These are phyloP conservation scores for Fomitopsis pinicola DNA, from an alignment of 1,284 basidiomycete species.

Conservation along the genomic window DNA sequence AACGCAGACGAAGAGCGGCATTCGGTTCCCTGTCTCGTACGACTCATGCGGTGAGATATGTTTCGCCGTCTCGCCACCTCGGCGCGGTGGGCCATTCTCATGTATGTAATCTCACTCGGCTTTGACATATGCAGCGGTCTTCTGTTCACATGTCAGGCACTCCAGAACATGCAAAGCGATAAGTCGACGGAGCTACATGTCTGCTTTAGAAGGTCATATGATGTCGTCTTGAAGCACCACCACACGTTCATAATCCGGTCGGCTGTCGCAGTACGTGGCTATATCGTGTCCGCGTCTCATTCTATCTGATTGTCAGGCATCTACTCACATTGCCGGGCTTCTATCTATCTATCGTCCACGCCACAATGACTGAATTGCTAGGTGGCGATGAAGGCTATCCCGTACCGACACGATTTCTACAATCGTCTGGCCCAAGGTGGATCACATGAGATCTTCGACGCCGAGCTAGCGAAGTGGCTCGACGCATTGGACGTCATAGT, in stretches of 20 bases:
- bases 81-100: slow-evolving; percentile 16
- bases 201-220: slow-evolving; percentile 88
- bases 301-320: background rate
- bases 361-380: slow-evolving; percentile 27
- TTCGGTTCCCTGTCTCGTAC: slow-evolving; percentile 66
- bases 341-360: slow-evolving; percentile 5
- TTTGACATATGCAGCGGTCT: slow-evolving; percentile 63
- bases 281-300: background rate
- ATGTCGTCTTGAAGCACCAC: slow-evolving; percentile 76
- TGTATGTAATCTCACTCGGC: slow-evolving; percentile 3
- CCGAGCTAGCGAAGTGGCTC: slow-evolving; percentile 80
- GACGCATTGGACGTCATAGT: slow-evolving; percentile 72
- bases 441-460: slow-evolving; percentile 67
- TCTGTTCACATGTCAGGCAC: slow-evolving; percentile 77
- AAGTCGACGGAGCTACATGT: slow-evolving; percentile 67
- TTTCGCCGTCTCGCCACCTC: slow-evolving; percentile 22
- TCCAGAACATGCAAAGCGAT: slow-evolving; percentile 75
- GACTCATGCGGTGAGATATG: slow-evolving; percentile 67
- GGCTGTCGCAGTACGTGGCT: slow-evolving; percentile 70
- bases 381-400: slow-evolving; percentile 94
- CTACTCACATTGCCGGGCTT: background rate
- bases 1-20: slow-evolving; percentile 43
- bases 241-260: slow-evolving; percentile 84
- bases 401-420: slow-evolving; percentile 85
- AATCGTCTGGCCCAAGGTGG: slow-evolving; percentile 82